A percentile compares a stretch with the other conserved stretches of the same genome.
Conservation (phyloP, 352 stramenopile genomes). For the Pythium dissotocum region DNA sequence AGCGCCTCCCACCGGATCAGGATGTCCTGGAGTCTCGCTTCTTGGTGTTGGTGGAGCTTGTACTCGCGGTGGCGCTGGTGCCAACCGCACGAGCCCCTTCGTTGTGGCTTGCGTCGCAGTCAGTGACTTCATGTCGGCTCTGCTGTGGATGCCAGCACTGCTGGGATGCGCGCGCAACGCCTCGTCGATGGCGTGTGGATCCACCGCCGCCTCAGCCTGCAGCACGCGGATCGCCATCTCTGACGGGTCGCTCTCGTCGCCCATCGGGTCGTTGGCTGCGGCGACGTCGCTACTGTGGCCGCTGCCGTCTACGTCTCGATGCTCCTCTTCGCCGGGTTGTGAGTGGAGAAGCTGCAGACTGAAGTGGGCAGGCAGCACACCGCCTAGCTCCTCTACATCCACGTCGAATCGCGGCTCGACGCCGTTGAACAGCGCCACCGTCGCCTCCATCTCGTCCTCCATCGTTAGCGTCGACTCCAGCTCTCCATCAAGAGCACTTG, state of each 20-base stretch:
- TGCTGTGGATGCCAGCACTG: not conserved
- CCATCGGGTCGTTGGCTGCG: not conserved
- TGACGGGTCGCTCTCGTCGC: constrained; percentile 14
- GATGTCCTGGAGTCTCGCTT: not conserved
- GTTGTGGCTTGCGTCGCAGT: not conserved
- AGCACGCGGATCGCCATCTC: constrained; percentile 30
- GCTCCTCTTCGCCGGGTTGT: constrained; percentile 25
- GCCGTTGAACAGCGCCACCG: constrained; percentile 53
- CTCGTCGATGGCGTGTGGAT: constrained; percentile 30
- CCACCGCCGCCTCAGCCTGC: constrained; percentile 24
- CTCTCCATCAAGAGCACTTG: not conserved
- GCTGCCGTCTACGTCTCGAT: constrained; percentile 9
- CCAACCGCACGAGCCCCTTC: constrained; percentile 10
- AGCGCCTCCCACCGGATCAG: not conserved
- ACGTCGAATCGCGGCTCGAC: constrained; percentile 53
- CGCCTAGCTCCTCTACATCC: constrained; percentile 43
- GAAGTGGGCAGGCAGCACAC: constrained; percentile 50
- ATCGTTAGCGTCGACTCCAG: not conserved
- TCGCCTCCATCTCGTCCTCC: constrained; percentile 57
- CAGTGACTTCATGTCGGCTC: constrained; percentile 12
- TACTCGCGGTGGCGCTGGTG: not conserved
- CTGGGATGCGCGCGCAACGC: constrained; percentile 19
- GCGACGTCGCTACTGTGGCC: not conserved
- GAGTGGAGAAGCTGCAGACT: constrained; percentile 39
- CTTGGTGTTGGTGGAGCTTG: not conserved